Evolutionary conservation across 2,329 filamentous ascomycete species (phyloP), one percentile per base, ranked within the genome.

Genomic region (Calonectria naviculata): DNA sequence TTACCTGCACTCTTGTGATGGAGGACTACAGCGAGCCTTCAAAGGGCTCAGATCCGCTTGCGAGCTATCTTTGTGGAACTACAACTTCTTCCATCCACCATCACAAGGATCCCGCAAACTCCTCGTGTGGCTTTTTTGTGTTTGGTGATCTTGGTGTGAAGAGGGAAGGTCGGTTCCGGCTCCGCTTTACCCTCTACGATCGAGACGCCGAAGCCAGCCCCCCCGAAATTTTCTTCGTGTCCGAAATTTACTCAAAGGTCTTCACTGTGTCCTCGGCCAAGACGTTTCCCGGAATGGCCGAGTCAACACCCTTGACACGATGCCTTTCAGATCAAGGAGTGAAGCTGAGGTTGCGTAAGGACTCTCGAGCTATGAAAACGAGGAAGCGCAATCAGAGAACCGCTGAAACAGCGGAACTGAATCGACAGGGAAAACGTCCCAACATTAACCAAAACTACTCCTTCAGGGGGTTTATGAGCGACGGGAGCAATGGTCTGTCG

Each of bases 311-410:
- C 75, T 84, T 97, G 49, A 97, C 95, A 1, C 89, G 94, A 63
- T 92, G 93, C 0, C 96, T 98, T 81, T 93, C 93, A 74, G 95
- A 97, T 77, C 95, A 97, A 80, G 95, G 95, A 10, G 94, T 97
- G 17, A 92, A 94, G 63, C 85, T 98, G 36, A 89, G 95, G 64
- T 88, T 97, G 56, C 91, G 95, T 66, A 97, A 97, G 81, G 95
- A 97, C 81, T 93, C 94, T 52, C 88, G 94, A 68, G 88, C 88
- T 24, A 84, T 85, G 75, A 85, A 83, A 6, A 87, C 85, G 21
- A 83, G 85, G 68, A 89, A 88, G 78, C 83, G 85, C 31, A 86
- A 81, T 67, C 81, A 73, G 58, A 74, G 72, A 70, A 75, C 70
- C 17, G 73, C 74, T 17, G 77, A 76, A 41, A 58, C 73, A 9